These are phyloP conservation scores for Zygosaccharomyces pseudobailii DNA, from an alignment of 1,139 yeast genomes.

Conservation along the genomic window DNA sequence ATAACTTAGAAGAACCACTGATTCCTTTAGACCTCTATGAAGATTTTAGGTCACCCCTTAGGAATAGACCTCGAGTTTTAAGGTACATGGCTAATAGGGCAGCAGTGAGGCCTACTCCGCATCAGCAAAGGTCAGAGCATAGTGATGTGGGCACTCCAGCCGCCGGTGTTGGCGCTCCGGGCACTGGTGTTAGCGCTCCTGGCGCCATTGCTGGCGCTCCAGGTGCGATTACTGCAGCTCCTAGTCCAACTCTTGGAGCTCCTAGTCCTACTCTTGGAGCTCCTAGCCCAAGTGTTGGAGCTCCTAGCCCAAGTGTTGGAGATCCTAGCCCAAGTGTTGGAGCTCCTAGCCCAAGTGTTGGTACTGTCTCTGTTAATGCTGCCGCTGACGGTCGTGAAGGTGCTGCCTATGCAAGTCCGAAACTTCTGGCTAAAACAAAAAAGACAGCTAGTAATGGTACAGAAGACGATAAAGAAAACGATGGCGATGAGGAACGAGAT, in stretches of 20 bases:
- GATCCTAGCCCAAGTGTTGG: too few relatives aligned
- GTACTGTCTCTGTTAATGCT: too few relatives aligned
- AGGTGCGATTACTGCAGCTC: too few relatives aligned
- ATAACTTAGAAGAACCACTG: slow-evolving; percentile 87
- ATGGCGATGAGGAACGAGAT: slow-evolving; percentile 18
- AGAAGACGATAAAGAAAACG: slow-evolving; percentile 18
- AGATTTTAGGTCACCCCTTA: slow-evolving; percentile 71
- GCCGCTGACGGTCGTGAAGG: too few relatives aligned
- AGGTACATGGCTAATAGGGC: slow-evolving; percentile 23
- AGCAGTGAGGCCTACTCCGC: slow-evolving; percentile 18
- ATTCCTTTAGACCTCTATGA: slow-evolving; percentile 78
- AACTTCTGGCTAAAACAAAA: neutral
- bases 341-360: too few relatives aligned
- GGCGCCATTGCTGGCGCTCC: neutral
- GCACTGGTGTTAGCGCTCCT: neutral
- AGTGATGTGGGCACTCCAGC: slow-evolving; percentile 4
- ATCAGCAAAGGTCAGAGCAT: slow-evolving; percentile 21
- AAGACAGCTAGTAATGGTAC: slow-evolving; percentile 4
- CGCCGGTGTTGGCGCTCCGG: neutral
- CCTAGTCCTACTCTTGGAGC: neutral
- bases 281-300: neutral
- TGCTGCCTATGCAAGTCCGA: neutral
- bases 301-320: neutral
- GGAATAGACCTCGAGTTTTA: slow-evolving; percentile 35
- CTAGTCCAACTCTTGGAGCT: too few relatives aligned